Percentiles rank a stretch among this genome's conserved stretches.
Evolutionary conservation across 2,329 filamentous ascomycete species (phyloP).

Genomic region (Fusarium protoensiforme): DNA sequence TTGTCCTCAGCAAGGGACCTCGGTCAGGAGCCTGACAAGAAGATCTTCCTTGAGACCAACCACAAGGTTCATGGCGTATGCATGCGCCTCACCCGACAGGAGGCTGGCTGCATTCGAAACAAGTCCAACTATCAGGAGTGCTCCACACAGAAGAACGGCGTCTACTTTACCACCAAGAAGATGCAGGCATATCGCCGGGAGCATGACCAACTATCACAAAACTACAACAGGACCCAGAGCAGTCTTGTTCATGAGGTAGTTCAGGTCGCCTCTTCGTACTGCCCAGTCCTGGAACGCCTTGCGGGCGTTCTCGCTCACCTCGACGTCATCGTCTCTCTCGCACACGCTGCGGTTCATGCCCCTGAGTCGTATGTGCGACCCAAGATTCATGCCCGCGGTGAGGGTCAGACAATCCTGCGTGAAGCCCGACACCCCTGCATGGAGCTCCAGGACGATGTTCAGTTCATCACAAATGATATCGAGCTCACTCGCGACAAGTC

Average conservation of each 20-base stretch:
- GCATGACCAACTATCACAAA: slow-evolving; percentile 92
- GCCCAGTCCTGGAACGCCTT: slow-evolving; percentile 88
- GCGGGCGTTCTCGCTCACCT: slow-evolving; percentile 91
- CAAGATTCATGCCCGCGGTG: slow-evolving; percentile 87
- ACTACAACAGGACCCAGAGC: slow-evolving; percentile 94
- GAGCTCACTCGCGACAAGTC: slow-evolving; percentile 80
- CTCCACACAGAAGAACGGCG: slow-evolving; percentile 98
- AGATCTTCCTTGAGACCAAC: slow-evolving; percentile 91
- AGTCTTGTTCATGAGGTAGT: slow-evolving; percentile 94
- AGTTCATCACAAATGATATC: slow-evolving; percentile 98
- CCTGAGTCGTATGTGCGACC: slow-evolving; percentile 92
- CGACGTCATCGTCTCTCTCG: slow-evolving; percentile 94
- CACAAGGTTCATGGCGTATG: slow-evolving; percentile 97
- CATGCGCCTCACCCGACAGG: slow-evolving; percentile 89
- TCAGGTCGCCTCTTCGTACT: slow-evolving; percentile 91
- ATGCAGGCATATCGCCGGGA: slow-evolving; percentile 86
- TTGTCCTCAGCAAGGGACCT: slow-evolving; percentile 81
- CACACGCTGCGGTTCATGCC: slow-evolving; percentile 92
- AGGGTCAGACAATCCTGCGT: slow-evolving; percentile 88
- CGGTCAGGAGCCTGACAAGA: slow-evolving; percentile 95
- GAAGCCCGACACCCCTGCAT: slow-evolving; percentile 97
- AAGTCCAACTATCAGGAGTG: slow-evolving; percentile 92
- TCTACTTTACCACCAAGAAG: slow-evolving; percentile 92
- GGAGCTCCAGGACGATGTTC: slow-evolving; percentile 98
- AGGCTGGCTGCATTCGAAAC: slow-evolving; percentile 93